Percentiles rank a stretch among this genome's conserved stretches.
Conservation (phyloP, 1,139 yeast species). For the Blastobotrys elegans region DNA sequence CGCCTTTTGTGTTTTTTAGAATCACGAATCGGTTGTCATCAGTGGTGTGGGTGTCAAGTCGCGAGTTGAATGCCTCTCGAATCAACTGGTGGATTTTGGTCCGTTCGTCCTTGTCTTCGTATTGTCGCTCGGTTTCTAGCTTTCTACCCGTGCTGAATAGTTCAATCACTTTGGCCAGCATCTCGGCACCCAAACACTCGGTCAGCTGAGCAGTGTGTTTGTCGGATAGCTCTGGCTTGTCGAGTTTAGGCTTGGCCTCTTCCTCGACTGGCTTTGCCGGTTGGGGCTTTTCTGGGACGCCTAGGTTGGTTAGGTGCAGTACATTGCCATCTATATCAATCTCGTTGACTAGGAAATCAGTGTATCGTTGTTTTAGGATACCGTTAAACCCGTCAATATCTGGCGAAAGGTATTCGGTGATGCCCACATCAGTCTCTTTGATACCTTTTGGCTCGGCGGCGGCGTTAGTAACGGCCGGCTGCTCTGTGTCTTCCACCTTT, state of each 20-base stretch:
- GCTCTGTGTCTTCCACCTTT: neutral
- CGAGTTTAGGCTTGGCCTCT: conserved; percentile 28
- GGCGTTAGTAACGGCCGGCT: neutral
- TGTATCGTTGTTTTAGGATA: conserved; percentile 75
- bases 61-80: conserved; percentile 67
- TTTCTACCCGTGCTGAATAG: conserved; percentile 55
- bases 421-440: conserved; percentile 77
- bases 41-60: conserved; percentile 75
- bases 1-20: conserved; percentile 15
- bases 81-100: conserved; percentile 73
- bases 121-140: conserved; percentile 53
- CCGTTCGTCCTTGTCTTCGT: conserved; percentile 65
- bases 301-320: conserved; percentile 69
- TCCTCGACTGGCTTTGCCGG: conserved; percentile 44
- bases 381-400: conserved; percentile 67
- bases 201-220: conserved; percentile 39
- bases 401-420: conserved; percentile 59
- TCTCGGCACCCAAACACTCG: conserved; percentile 52
- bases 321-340: conserved; percentile 64
- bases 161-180: conserved; percentile 44
- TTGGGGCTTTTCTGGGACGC: conserved; percentile 55
- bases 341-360: conserved; percentile 95
- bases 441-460: conserved; percentile 30
- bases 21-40: conserved; percentile 45
- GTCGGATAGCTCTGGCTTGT: conserved; percentile 26